Conservation (phyloP, 345 rosid species). For the Viola odorata region DNA sequence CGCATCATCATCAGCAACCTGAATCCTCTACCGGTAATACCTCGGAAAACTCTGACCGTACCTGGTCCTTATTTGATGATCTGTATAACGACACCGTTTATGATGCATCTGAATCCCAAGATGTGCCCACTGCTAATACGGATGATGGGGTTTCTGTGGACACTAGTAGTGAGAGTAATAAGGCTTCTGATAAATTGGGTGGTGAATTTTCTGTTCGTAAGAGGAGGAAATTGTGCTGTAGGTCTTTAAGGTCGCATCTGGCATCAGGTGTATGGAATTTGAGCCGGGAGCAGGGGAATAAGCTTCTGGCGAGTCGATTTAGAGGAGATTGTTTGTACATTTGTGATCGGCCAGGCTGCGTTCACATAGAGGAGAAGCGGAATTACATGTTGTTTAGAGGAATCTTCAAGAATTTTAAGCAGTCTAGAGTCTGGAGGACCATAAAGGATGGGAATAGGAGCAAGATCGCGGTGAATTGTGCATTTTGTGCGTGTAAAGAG, state of each 20-base stretch:
- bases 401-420: constrained; percentile 79
- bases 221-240: constrained; percentile 42
- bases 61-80: constrained; percentile 83
- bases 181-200: constrained; percentile 22
- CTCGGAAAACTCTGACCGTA: constrained; percentile 21
- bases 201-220: constrained; percentile 25
- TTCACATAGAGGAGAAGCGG: constrained; percentile 74
- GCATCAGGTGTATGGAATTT: constrained; percentile 71
- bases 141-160: constrained; percentile 22
- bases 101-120: constrained; percentile 40
- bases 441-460: constrained; percentile 60
- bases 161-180: background rate
- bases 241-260: constrained; percentile 57
- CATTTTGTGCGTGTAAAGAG: constrained; percentile 65
- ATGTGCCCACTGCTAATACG: constrained; percentile 1
- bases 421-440: constrained; percentile 80
- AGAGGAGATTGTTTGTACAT: constrained; percentile 78
- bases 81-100: constrained; percentile 63
- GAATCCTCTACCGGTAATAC: constrained; percentile 4
- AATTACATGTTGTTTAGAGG: constrained; percentile 91
- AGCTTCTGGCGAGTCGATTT: constrained; percentile 83
- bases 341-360: constrained; percentile 92
- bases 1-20: constrained; percentile 14
- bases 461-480: constrained; percentile 63
- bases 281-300: constrained; percentile 82